Evolutionary conservation across 176 grass and related monocot genomes (phyloP).

Genomic region (Bonia amplexicaulis): DNA sequence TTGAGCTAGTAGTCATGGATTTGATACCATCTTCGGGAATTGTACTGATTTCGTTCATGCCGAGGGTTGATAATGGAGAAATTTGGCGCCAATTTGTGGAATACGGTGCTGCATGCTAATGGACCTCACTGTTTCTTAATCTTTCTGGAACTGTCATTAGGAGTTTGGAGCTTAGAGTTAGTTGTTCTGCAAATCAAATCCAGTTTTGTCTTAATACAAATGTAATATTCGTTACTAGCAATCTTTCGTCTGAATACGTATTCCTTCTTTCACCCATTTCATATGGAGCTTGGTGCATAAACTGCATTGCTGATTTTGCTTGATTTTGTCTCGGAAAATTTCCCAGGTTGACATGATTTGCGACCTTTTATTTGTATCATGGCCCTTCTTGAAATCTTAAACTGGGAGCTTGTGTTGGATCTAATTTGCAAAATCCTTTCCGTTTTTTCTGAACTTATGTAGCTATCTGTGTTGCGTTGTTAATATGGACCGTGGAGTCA

Average conservation of each 20-base stretch:
- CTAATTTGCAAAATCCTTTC: background rate
- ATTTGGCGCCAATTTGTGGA: background rate
- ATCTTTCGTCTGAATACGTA: background rate
- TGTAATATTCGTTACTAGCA: background rate
- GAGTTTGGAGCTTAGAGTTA: background rate
- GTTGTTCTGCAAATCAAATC: background rate
- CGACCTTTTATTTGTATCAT: background rate
- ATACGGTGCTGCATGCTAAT: background rate
- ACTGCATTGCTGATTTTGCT: slow-evolving; percentile 1
- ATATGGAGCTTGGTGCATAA: background rate
- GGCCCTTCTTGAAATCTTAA: background rate
- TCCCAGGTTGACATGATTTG: background rate
- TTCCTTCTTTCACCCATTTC: background rate
- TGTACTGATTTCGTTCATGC: background rate
- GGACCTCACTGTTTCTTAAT: background rate
- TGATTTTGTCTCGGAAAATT: background rate
- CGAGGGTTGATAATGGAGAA: background rate
- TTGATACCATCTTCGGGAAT: background rate
- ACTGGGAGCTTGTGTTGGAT: background rate
- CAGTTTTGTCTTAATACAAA: background rate
- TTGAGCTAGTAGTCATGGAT: background rate
- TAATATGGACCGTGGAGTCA: background rate
- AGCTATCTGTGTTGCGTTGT: background rate
- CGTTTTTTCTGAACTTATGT: too few species aligned
- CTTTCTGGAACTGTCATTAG: background rate